Base-by-base conservation (phyloP, 352 stramenopile genomes). In the Globisporangium orthogonon region DNA sequence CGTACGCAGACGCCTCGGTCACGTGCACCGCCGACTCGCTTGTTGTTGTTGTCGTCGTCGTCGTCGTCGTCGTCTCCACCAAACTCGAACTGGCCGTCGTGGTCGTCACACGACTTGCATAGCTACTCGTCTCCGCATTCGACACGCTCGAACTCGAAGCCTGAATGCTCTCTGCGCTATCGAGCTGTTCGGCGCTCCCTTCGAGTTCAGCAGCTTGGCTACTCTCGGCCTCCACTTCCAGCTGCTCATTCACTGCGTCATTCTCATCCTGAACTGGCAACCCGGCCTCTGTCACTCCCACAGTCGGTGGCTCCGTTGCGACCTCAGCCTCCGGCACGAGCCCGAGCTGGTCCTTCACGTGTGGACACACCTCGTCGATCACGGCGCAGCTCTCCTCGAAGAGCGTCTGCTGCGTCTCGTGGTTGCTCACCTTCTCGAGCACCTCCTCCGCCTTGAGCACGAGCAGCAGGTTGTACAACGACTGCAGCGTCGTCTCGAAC, bases 401-500 rank as follows among this genome's bases (percentile, higher is more conserved):
- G 47, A 92, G 57, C 50, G 77, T 90, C 13, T 71, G 58, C 33
- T 58, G 68, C 31, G 66, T 83, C n/a, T 48, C 67, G 10, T 69
- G 58, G 40, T 69, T 73, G 50, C 64, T 82, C 43, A 63, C 58
- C 6, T 72, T 70, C 51, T 93, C 77, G 4, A 95, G 69, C 15
- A 93, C 69, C 3, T 86, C 69, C 37, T 95, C 85, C 4, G 83
- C 83, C 56, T 90, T 88, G 43, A 95, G 53, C 46, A 95, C 86
- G 9, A 93, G 62, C 57, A 95, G 61, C 56, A 95, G 62, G 44
- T 95, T 95, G 65, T 92, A 92, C 48, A 95, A 62, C 45, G 85
- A 90, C 60, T 95, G 85, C 50, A 93, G 67, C 47, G 85, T 91
- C 29, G 83, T 95, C 56, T 95, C 85, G 46, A 86, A 93, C 33